Percentiles rank a stretch among this genome's conserved stretches.
These are phyloP conservation scores for Plantago elongata DNA, from an alignment of 257 asterid genomes.

Conservation along the genomic window DNA sequence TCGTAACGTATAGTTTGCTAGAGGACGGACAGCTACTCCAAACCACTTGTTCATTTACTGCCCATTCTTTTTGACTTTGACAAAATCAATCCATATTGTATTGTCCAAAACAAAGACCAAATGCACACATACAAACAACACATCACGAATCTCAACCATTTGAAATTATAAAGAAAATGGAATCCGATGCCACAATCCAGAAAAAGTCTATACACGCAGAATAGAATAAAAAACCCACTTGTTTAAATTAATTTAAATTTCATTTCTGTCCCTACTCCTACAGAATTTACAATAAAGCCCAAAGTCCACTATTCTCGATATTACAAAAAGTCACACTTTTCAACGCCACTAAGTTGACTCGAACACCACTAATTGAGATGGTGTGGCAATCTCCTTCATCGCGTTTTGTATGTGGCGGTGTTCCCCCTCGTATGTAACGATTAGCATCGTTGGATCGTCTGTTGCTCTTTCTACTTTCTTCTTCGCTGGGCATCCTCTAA, in stretches of 20 bases:
- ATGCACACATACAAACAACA: not conserved
- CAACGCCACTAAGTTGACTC: slow-evolving; percentile 30
- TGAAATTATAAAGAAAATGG: slow-evolving; percentile 12
- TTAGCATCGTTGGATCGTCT: slow-evolving; percentile 71
- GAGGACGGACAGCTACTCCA: slow-evolving; percentile 29
- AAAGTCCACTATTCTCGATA: slow-evolving; percentile 27
- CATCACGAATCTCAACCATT: slow-evolving; percentile 24
- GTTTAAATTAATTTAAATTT: not conserved
- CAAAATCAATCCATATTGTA: slow-evolving; percentile 19
- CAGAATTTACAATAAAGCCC: slow-evolving; percentile 35
- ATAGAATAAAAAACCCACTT: not conserved
- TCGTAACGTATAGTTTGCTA: not conserved
- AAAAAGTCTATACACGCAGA: slow-evolving; percentile 8
- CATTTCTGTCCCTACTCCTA: slow-evolving; percentile 34
- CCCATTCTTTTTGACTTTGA: slow-evolving; percentile 38
- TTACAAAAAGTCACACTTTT: slow-evolving; percentile 25
- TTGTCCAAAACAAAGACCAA: not conserved
- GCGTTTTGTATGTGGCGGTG: slow-evolving; percentile 49
- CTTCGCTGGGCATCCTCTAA: slow-evolving; percentile 78
- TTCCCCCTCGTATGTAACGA: slow-evolving; percentile 79
- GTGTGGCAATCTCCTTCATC: slow-evolving; percentile 31
- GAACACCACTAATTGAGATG: slow-evolving; percentile 35
- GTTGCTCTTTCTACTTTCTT: slow-evolving; percentile 84
- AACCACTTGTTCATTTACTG: slow-evolving; percentile 12
- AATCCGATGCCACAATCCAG: slow-evolving; percentile 23